A percentile compares a stretch with the other conserved stretches of the same genome.
These are phyloP conservation scores for Penicillium sp. DNA, from an alignment of 2,329 filamentous ascomycete genomes.

Conservation along the genomic window DNA sequence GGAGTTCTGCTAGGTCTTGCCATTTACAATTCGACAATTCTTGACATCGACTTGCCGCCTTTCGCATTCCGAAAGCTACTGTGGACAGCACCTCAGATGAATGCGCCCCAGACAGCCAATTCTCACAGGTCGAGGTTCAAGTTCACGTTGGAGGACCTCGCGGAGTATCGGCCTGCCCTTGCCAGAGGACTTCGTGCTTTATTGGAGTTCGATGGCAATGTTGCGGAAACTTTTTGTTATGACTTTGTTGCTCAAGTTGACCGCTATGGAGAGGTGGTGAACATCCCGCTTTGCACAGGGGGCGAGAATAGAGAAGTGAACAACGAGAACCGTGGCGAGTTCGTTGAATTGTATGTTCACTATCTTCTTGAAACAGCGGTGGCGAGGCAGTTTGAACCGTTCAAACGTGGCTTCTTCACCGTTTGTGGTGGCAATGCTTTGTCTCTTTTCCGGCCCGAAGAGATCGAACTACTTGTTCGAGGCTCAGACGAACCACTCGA, in stretches of 20 bases:
- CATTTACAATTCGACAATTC: conserved; percentile 92
- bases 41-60: conserved; percentile 84
- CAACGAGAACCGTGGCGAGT: conserved; percentile 82
- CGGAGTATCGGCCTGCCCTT: conserved; percentile 76
- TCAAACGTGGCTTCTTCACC: conserved; percentile 91
- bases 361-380: conserved; percentile 80
- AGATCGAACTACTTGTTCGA: conserved; percentile 85
- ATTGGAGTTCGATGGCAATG: conserved; percentile 82
- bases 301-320: conserved; percentile 78
- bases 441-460: conserved; percentile 84
- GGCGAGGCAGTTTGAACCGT: conserved; percentile 84
- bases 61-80: conserved; percentile 89
- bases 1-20: conserved; percentile 86
- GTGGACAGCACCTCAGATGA: conserved; percentile 70
- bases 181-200: conserved; percentile 76
- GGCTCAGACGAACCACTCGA: conserved; percentile 85
- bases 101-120: conserved; percentile 60
- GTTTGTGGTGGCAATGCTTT: conserved; percentile 88
- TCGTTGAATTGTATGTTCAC: conserved; percentile 81
- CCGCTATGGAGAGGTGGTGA: conserved; percentile 70
- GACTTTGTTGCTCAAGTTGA: conserved; percentile 81
- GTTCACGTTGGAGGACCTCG: conserved; percentile 79
- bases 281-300: conserved; percentile 72
- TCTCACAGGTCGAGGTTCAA: conserved; percentile 61
- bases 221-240: conserved; percentile 77